phyloP scores from a whole-genome alignment of 2,329 filamentous ascomycete genomes.

The Phaeoacremonium minimum region DNA sequence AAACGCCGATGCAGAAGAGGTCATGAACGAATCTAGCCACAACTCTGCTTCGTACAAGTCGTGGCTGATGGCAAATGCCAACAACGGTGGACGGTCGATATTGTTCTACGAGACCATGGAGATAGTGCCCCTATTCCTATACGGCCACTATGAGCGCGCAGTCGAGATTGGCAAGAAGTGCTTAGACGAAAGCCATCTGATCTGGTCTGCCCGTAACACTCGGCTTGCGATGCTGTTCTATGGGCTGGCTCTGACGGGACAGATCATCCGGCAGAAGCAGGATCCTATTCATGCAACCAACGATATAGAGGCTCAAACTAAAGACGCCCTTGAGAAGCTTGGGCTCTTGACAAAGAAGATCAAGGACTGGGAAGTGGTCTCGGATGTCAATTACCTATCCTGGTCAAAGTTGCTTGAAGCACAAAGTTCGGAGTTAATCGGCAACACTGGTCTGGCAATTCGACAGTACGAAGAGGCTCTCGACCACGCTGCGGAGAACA shows the following conservation, averaged over 20 bases:
- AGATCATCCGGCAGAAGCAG: conserved; percentile 42
- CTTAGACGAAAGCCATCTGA: conserved; percentile 37
- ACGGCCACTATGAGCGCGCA: conserved; percentile 57
- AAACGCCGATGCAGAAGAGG: conserved; percentile 39
- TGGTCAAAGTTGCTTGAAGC: conserved; percentile 68
- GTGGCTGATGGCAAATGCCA: conserved; percentile 48
- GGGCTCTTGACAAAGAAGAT: conserved; percentile 55
- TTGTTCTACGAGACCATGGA: conserved; percentile 67
- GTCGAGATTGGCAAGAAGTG: conserved; percentile 51
- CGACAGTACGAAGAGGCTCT: conserved; percentile 65
- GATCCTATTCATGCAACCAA: conserved; percentile 38
- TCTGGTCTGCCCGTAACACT: conserved; percentile 59
- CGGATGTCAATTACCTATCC: conserved; percentile 65
- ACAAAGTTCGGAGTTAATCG: conserved; percentile 60
- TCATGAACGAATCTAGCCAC: conserved; percentile 68
- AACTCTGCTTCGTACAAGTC: conserved; percentile 52
- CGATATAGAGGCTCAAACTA: conserved; percentile 35
- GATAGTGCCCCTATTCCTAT: conserved; percentile 58
- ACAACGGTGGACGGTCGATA: conserved; percentile 59
- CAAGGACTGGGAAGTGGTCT: conserved; percentile 58
- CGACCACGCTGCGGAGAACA: conserved; percentile 66
- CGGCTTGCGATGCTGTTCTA: conserved; percentile 56
- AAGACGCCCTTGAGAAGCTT: conserved; percentile 48
- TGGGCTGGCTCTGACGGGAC: conserved; percentile 51
- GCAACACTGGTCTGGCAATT: conserved; percentile 54